These are phyloP conservation scores for Flueggea neowawraea DNA, from an alignment of 441 rosid genomes.

Conservation along the genomic window DNA sequence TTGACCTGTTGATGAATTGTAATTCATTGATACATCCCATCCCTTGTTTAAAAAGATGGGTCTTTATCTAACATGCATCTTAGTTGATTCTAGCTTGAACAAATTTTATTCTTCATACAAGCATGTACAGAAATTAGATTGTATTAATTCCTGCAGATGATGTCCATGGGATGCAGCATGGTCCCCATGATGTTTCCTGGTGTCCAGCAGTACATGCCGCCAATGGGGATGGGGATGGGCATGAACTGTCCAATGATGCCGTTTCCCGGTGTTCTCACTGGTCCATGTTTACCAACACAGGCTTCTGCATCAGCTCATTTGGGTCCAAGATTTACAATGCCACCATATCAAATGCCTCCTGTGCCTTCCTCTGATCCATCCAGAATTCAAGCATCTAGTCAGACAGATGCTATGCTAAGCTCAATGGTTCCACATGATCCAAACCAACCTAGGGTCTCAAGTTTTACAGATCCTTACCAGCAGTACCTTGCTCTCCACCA, in stretches of 20 bases:
- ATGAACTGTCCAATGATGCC: conserved; percentile 70
- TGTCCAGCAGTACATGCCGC: conserved; percentile 72
- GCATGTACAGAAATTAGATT: conserved; percentile 28
- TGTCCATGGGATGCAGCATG: conserved; percentile 97
- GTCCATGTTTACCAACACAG: conserved; percentile 49
- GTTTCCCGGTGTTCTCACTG: conserved; percentile 60
- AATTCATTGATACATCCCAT: too few species aligned
- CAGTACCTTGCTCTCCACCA: conserved; percentile 58
- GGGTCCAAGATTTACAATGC: conserved; percentile 51
- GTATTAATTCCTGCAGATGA: conserved; percentile 55
- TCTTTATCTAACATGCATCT: too few species aligned
- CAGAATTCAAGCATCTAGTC: conserved; percentile 42
- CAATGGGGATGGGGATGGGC: conserved; percentile 61
- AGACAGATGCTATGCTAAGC: conserved; percentile 38
- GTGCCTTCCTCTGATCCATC: conserved; percentile 51
- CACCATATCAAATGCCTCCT: conserved; percentile 51
- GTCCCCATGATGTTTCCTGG: conserved; percentile 90
- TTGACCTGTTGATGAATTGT: too few species aligned
- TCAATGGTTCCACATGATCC: conserved; percentile 38
- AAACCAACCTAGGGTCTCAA: conserved; percentile 35
- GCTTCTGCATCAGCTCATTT: conserved; percentile 51
- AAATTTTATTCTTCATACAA: neutral
- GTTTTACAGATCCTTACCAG: conserved; percentile 63
- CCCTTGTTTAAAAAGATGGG: too few species aligned
- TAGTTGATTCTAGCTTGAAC: too few species aligned